A percentile compares a stretch with the other conserved stretches of the same genome.
Conservation (phyloP, 805 yeast species). For the Candida verbasci region DNA sequence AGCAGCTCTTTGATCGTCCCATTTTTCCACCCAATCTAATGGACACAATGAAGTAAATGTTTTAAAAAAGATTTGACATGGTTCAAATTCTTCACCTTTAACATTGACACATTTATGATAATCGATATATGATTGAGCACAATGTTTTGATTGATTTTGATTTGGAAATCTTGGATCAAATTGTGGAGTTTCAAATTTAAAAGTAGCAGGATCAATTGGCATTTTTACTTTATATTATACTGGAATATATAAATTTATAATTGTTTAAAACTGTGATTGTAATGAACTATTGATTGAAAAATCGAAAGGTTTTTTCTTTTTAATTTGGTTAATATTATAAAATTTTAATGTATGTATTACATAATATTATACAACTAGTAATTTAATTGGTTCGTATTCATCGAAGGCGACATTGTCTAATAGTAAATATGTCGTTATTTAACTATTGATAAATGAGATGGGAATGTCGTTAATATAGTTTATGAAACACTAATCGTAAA, state of each 20-base stretch:
- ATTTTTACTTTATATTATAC: slow-evolving; percentile 13
- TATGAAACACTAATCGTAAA: too few species aligned
- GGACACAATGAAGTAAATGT: slow-evolving; percentile 88
- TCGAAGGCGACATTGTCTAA: too few species aligned
- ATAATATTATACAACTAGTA: too few species aligned
- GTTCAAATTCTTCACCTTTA: slow-evolving; percentile 97
- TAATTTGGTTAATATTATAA: too few species aligned
- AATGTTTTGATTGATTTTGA: slow-evolving; percentile 96
- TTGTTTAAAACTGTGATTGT: too few species aligned
- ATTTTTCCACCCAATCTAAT: slow-evolving; percentile 75
- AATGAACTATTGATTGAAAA: background rate
- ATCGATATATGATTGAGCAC: slow-evolving; percentile 97
- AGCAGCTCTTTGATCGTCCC: slow-evolving; percentile 81
- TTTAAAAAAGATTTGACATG: slow-evolving; percentile 91
- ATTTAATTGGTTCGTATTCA: background rate
- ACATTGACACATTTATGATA: slow-evolving; percentile 95
- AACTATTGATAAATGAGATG: too few species aligned
- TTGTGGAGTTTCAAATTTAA: slow-evolving; percentile 40
- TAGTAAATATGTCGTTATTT: background rate
- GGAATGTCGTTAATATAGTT: too few species aligned
- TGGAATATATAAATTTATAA: background rate
- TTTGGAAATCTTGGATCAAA: slow-evolving; percentile 95
- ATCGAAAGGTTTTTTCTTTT: slow-evolving; percentile 6
- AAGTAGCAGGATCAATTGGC: slow-evolving; percentile 37
- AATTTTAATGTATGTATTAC: background rate